A percentile compares a stretch with the other conserved stretches of the same genome.
phyloP scores from a whole-genome alignment of 106 monocot species.

The Posidonia australis region DNA sequence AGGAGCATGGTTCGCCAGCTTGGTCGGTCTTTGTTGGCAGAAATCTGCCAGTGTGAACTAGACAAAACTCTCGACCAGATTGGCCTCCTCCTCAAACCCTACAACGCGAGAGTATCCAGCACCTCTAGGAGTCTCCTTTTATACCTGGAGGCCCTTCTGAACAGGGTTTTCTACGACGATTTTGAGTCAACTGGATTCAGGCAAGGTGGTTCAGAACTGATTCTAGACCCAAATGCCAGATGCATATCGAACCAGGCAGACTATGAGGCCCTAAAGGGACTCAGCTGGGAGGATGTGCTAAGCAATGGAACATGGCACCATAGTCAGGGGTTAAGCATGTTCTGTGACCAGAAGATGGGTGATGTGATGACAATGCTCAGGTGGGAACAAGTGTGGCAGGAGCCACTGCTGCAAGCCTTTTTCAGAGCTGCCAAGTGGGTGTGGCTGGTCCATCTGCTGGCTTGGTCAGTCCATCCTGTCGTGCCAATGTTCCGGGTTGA shows the following conservation, averaged over 20 bases:
- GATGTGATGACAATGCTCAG: conserved; percentile 42
- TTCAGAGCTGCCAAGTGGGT: conserved; percentile 67
- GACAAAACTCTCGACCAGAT: conserved; percentile 9
- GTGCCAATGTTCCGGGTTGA: conserved; percentile 49
- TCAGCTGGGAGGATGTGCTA: conserved; percentile 78
- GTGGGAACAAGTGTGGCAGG: conserved; percentile 57
- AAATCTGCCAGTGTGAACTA: conserved; percentile 13
- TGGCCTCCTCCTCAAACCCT: conserved; percentile 16
- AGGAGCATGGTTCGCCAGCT: conserved; percentile 45
- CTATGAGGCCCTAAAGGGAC: conserved; percentile 29
- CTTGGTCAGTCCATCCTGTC: conserved; percentile 57
- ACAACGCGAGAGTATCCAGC: conserved; percentile 6
- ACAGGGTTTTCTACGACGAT: conserved; percentile 53
- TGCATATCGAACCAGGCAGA: conserved; percentile 31
- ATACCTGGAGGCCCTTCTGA: conserved; percentile 53
- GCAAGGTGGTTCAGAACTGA: conserved; percentile 1
- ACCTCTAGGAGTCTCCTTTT: conserved; percentile 12
- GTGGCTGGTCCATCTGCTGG: conserved; percentile 55
- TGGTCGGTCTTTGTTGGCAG: conserved; percentile 28
- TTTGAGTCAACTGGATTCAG: conserved; percentile 33
- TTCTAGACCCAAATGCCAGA: conserved; percentile 33
- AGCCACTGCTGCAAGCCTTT: conserved; percentile 68
- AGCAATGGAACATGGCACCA: conserved; percentile 55
- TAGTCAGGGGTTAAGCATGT: conserved; percentile 66
- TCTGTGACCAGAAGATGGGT: conserved; percentile 85